Evolutionary conservation across 2,329 filamentous ascomycete genomes (phyloP), one percentile per base, ranked within the genome.

Genomic region (Piedraia hortae): DNA sequence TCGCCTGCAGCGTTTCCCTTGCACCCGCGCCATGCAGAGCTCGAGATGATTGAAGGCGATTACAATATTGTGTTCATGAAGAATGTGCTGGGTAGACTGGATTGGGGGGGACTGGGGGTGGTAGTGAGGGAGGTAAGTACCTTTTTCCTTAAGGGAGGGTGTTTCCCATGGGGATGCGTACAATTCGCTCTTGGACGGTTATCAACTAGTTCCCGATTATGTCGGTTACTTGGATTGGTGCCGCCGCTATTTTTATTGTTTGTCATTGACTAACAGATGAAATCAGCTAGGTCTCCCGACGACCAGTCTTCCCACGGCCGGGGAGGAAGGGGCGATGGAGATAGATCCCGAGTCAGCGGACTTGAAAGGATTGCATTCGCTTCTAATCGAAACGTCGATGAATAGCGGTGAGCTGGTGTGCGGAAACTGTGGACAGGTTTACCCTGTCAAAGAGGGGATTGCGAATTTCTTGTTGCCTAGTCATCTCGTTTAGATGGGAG

Each of bases 381-480:
- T 91, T 24, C 53, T 93, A 16, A 55, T 91, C 34, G 74, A 93
- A 56, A 97, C 85, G 27, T 71, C 78, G 37, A 73, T 97, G 27
- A 59, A 64, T 16, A 73, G 82, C 47, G 85, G 85, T 3, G 82
- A 74, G 47, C 56, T 97, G 31, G 72, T 80, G 4, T 97, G 85
- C 44, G 78, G 63, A 21, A 73, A 72, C 46, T 97, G 85, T 42
- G 75, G 73, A 21, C 82, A 93, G 43, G 75, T 89, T 52, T 97
- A 93, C 47, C 66, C 66, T 27, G 69, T 97, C 30, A 80, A 85
- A 43, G 82, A 97, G 48, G 85, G 85, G 4, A 90, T 93, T 44
- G 77, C 27, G 17, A 29, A 29, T 12, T 29, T 29, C 11, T 21
- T 29, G 20, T 18, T 29, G 23, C 27, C 27, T n/a, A 85, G 72